Base-by-base conservation (phyloP, 2,329 filamentous ascomycete genomes). In the Seiridium unicorne region DNA sequence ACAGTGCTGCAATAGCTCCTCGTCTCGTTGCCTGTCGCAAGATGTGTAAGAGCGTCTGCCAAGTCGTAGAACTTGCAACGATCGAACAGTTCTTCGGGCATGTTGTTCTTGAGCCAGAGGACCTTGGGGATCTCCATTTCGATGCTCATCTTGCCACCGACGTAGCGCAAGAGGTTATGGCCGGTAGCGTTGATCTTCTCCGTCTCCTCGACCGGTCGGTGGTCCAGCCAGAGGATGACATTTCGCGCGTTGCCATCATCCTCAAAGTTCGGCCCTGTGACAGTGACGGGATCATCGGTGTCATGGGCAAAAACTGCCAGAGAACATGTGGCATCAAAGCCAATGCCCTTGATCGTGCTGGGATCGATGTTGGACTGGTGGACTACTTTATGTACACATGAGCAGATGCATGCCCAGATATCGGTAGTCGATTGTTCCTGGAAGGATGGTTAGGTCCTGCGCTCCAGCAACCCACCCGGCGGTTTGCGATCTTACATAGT, bases 71-170 rank as follows among this genome's bases (percentile, higher is more conserved):
- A 99, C 76, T 97, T 97, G 87, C 93, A 97, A 63, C 89, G 88
- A 59, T 89, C 88, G 70, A 98, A 99, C 13, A 95, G 81, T 69
- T 97, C 91, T 59, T 90, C 84, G 2, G 95, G 90, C 95, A 99
- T 98, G 78, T 98, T 86, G 77, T 97, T 97, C 84, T 98, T 98
- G 72, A 99, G 84, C 95, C 95, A 99, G 60, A 98, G 83, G 1
- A 97, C 92, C 79, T 99, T 99, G 64, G 95, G 95, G 59, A 99
- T 96, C 76, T 99, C 95, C 95, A 99, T 99, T 81, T 99, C 95
- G 65, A 97, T 94, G 73, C 92, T 97, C 95, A 99, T 99, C 74
- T 90, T 94, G 64, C 95, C 95, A 67, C 95, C 95, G 18, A 99
- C 95, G 72, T 99, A 99, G 70, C 93, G 90, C 61, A 99, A 86